A percentile compares a stretch with the other conserved stretches of the same genome.
Evolutionary conservation across 495 filamentous ascomycete genomes (phyloP).

Genomic region (Penicillium malachiteum): DNA sequence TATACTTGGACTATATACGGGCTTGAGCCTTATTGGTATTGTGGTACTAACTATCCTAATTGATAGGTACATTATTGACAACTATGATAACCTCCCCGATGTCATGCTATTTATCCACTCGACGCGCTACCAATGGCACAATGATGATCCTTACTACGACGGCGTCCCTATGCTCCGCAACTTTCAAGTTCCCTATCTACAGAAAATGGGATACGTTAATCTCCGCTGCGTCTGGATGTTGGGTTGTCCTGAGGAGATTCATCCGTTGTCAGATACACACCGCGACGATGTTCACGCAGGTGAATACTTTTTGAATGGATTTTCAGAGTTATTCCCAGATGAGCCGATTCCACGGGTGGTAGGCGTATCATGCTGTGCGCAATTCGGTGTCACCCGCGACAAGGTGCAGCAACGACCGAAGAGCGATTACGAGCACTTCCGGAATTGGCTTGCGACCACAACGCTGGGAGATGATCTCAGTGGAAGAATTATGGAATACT

Average conservation of each 20-base stretch:
- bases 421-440: slow-evolving; percentile 56
- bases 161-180: slow-evolving; percentile 50
- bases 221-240: slow-evolving; percentile 63
- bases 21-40: neutral
- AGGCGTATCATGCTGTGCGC: slow-evolving; percentile 65
- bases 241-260: slow-evolving; percentile 62
- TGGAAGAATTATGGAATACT: slow-evolving; percentile 71
- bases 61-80: slow-evolving; percentile 60
- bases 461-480: slow-evolving; percentile 53
- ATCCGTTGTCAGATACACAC: slow-evolving; percentile 43
- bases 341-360: slow-evolving; percentile 49
- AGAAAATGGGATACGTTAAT: slow-evolving; percentile 59
- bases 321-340: slow-evolving; percentile 55
- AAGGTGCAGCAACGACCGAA: slow-evolving; percentile 46
- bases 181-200: slow-evolving; percentile 56
- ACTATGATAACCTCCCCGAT: slow-evolving; percentile 60
- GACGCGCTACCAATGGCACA: slow-evolving; percentile 64
- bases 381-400: slow-evolving; percentile 65
- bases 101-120: slow-evolving; percentile 62
- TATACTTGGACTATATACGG: neutral
- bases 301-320: slow-evolving; percentile 52
- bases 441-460: slow-evolving; percentile 61
- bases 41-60: neutral
- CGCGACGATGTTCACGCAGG: slow-evolving; percentile 46
- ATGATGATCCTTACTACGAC: slow-evolving; percentile 52